Percentiles rank a stretch among this genome's conserved stretches.
Conservation (phyloP, 2,329 filamentous ascomycete genomes). For the Aureobasidium subglaciale region DNA sequence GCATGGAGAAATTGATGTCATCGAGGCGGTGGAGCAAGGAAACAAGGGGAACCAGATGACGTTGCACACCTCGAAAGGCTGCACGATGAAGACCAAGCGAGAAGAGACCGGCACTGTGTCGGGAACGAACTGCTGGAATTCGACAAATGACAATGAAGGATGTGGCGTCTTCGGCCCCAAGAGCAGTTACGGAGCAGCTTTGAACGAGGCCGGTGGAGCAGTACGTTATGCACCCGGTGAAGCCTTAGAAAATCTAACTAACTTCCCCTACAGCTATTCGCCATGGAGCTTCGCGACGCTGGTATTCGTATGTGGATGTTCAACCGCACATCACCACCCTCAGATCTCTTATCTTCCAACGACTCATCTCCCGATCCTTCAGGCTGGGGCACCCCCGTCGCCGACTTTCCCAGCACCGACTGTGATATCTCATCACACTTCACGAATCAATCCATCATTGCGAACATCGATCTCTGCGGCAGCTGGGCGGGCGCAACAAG, state of each 20-base stretch:
- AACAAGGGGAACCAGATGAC: slow-evolving; percentile 24
- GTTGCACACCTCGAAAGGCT: slow-evolving; percentile 27
- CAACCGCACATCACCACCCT: slow-evolving; percentile 29
- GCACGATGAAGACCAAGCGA: slow-evolving; percentile 25
- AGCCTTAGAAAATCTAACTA: too few species aligned
- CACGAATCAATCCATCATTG: slow-evolving; percentile 31
- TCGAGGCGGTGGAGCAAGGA: slow-evolving; percentile 31
- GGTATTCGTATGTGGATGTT: slow-evolving; percentile 49
- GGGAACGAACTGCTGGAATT: slow-evolving; percentile 23
- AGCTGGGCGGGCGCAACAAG: slow-evolving; percentile 27
- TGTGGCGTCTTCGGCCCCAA: slow-evolving; percentile 24
- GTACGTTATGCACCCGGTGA: too few species aligned
- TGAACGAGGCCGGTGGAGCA: slow-evolving; percentile 28
- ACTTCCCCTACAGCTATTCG: slow-evolving; percentile 33
- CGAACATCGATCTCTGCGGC: slow-evolving; percentile 36
- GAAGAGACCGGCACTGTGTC: slow-evolving; percentile 30
- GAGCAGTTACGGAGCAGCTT: slow-evolving; percentile 27
- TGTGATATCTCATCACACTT: slow-evolving; percentile 34
- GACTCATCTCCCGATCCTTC: slow-evolving; percentile 10
- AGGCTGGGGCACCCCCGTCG: slow-evolving; percentile 36
- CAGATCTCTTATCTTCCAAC: slow-evolving; percentile 30
- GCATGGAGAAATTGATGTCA: slow-evolving; percentile 31
- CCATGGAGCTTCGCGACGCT: slow-evolving; percentile 53
- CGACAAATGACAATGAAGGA: slow-evolving; percentile 24
- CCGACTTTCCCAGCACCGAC: slow-evolving; percentile 57